Base-by-base conservation (phyloP, 257 asterid species). In the Solanum chiquidenum region DNA sequence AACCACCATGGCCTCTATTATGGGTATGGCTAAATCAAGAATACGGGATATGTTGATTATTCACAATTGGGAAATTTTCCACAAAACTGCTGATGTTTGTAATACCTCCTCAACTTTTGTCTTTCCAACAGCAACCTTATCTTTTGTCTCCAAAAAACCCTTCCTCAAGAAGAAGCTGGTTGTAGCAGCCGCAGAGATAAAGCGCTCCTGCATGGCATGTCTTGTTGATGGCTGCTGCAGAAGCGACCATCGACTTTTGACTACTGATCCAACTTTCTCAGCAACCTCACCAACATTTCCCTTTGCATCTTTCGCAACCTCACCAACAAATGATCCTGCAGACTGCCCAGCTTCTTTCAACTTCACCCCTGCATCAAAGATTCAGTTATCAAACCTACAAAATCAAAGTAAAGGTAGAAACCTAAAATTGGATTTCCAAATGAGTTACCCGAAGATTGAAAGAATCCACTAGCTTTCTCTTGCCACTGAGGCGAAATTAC, bases 251-350 rank as follows among this genome's bases (percentile, higher is more conserved):
- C 93, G 91, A 90, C 95, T 95, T 88, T 94, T 96, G 91, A 96
- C 97, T 34, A 93, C 92, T 4, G 95, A 90, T 71, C 99, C 99
- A 64, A 95, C 95, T 90, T 94, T 96, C 89, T 86, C 98, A 16
- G 98, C 98, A 89, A 91, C 98, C 75, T 94, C 98, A 55, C 94
- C 58, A 83, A 94, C 98, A 87, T 95, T 96, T 88, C 87, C 99
- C 88, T 96, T 96, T 18, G 99, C 96, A 90, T 96, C 99, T 92
- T 94, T 96, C 4, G 99, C 98, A 60, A 92, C 97, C 87, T 94
- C 98, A 46, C 93, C 98, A 64, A 96, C 95, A 93, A 95, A 92
- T 38, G 94, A 90, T 49, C 98, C 99, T 21, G 99, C 98, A 58
- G 94, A 91, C 68, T 94, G 92, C 46, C 99, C 94, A 16, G 95